phyloP scores from a whole-genome alignment of 2,329 filamentous ascomycete genomes.

The Davidsoniella virescens region DNA sequence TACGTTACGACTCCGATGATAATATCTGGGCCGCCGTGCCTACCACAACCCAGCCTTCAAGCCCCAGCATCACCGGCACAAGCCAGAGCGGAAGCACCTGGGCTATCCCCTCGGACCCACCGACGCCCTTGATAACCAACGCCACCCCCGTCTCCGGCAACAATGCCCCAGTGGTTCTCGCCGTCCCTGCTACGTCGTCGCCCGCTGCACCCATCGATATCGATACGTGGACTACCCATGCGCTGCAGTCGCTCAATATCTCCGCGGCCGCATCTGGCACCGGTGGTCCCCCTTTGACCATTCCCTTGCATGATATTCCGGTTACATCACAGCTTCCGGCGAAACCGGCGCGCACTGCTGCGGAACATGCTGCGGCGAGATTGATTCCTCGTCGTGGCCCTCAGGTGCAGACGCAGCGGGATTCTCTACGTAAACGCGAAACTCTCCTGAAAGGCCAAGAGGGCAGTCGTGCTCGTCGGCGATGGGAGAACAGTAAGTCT shows the following conservation, averaged over 20 bases:
- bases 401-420: conserved; percentile 31
- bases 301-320: conserved; percentile 51
- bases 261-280: conserved; percentile 41
- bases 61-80: not conserved
- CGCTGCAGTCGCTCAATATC: conserved; percentile 38
- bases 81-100: conserved; percentile 6
- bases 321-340: not conserved
- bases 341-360: not conserved
- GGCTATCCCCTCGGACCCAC: conserved; percentile 11
- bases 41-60: not conserved
- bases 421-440: conserved; percentile 48
- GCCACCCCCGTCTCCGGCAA: not conserved
- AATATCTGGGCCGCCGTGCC: conserved; percentile 1
- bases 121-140: conserved; percentile 1
- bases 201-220: conserved; percentile 33
- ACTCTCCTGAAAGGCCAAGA: conserved; percentile 77
- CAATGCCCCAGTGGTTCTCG: not conserved
- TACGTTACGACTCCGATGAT: not conserved
- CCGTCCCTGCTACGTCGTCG: not conserved
- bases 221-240: conserved; percentile 49
- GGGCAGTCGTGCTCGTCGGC: conserved; percentile 66
- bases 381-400: conserved; percentile 27
- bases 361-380: not conserved
- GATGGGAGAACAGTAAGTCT: conserved; percentile 81
- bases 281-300: conserved; percentile 45